These are phyloP conservation scores for Xylaria longipes DNA, from an alignment of 495 filamentous ascomycete genomes.

Conservation along the genomic window DNA sequence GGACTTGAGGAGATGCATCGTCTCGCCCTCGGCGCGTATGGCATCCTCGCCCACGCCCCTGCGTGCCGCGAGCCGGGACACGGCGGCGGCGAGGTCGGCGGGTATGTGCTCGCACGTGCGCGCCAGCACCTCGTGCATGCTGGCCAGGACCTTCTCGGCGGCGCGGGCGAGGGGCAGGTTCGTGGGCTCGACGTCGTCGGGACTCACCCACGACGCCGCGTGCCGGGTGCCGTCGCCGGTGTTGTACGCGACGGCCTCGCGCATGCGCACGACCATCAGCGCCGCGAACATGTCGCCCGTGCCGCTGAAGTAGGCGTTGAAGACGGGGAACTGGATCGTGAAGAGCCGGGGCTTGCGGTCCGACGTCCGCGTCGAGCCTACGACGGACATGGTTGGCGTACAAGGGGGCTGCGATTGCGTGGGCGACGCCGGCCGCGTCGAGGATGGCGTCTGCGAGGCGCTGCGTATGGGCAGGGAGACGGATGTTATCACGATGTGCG, in stretches of 20 bases:
- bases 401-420: conserved; percentile 41
- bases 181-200: conserved; percentile 67
- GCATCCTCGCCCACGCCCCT: conserved; percentile 30
- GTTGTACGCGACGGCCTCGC: conserved; percentile 68
- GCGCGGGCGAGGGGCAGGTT: conserved; percentile 84
- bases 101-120: conserved; percentile 73
- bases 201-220: conserved; percentile 69
- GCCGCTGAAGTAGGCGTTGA: conserved; percentile 92
- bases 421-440: conserved; percentile 37
- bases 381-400: conserved; percentile 64
- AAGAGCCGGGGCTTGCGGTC: conserved; percentile 74
- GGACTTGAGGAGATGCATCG: conserved; percentile 67
- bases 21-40: conserved; percentile 60
- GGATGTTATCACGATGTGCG: conserved; percentile 93
- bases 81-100: conserved; percentile 39
- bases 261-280: conserved; percentile 83
- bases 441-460: conserved; percentile 35
- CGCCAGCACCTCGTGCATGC: conserved; percentile 85
- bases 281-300: conserved; percentile 99
- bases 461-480: conserved; percentile 57
- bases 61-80: conserved; percentile 41
- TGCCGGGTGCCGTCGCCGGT: conserved; percentile 44
- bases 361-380: conserved; percentile 76
- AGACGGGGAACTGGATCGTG: conserved; percentile 80
- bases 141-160: conserved; percentile 85